phyloP scores from a whole-genome alignment of 208 protist genomes.

The Acanthamoeba healyi region DNA sequence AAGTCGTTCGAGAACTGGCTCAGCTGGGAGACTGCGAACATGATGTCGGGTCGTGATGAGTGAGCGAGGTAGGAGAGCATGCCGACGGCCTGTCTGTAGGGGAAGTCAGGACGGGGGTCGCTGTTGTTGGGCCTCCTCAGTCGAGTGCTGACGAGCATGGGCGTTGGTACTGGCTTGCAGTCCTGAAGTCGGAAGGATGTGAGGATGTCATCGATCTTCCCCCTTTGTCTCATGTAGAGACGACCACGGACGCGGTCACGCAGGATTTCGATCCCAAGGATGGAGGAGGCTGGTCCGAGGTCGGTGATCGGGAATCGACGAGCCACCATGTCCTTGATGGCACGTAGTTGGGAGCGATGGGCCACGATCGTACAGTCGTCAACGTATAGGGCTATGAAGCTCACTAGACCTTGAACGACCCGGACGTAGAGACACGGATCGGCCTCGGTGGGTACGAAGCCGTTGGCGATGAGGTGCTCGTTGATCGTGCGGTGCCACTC shows the following conservation, averaged over 20 bases:
- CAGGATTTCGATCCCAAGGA: not conserved
- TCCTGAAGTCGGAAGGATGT: not conserved
- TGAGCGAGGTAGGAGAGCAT: not conserved
- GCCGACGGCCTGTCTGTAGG: not conserved
- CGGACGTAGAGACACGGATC: slow-evolving; percentile 44
- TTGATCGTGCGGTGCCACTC: not conserved
- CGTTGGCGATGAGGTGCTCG: not conserved
- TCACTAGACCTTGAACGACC: not conserved
- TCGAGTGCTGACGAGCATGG: too few species aligned
- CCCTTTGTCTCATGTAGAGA: not conserved
- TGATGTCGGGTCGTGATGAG: not conserved
- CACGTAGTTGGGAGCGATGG: not conserved
- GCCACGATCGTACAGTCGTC: slow-evolving; percentile 59
- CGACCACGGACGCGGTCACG: not conserved
- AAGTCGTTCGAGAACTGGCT: not conserved
- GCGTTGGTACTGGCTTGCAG: not conserved
- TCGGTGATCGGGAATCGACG: not conserved
- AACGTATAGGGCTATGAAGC: slow-evolving; percentile 31
- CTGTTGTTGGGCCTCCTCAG: too few species aligned
- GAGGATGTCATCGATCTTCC: not conserved
- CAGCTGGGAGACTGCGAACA: not conserved
- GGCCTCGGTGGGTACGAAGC: not conserved
- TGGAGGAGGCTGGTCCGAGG: not conserved
- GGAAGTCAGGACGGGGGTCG: not conserved
- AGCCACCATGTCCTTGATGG: not conserved